Conservation (phyloP, 805 yeast species). For the Pichia rugopelliculosa region DNA sequence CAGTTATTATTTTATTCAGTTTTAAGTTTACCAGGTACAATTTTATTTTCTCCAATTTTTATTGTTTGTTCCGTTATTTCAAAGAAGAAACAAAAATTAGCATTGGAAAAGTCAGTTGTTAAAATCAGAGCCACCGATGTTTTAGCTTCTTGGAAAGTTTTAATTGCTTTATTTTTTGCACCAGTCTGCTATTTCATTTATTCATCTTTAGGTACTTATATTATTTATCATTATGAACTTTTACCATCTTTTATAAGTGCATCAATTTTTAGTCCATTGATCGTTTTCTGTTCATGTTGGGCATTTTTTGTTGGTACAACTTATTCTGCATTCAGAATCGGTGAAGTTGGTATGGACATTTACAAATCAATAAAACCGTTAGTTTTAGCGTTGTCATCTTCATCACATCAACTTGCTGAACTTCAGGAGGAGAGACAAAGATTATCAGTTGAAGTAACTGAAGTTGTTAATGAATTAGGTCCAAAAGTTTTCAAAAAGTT, state of each 20-base stretch:
- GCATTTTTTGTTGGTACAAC: slow-evolving; percentile 64
- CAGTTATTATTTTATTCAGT: slow-evolving; percentile 48
- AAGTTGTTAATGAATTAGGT: slow-evolving; percentile 72
- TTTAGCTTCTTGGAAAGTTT: slow-evolving; percentile 91
- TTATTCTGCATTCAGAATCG: slow-evolving; percentile 79
- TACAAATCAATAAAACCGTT: slow-evolving; percentile 79
- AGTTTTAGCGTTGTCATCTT: slow-evolving; percentile 44
- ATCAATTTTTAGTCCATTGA: slow-evolving; percentile 3
- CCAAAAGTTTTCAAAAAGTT: slow-evolving; percentile 84
- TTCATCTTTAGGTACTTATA: slow-evolving; percentile 47
- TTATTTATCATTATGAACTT: slow-evolving; percentile 16
- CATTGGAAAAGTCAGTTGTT: slow-evolving; percentile 79
- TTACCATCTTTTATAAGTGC: slow-evolving; percentile 10
- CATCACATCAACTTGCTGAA: slow-evolving; percentile 46
- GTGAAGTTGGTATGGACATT: slow-evolving; percentile 90
- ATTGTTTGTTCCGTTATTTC: slow-evolving; percentile 68
- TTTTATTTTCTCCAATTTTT: slow-evolving; percentile 84
- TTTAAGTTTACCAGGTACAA: slow-evolving; percentile 78
- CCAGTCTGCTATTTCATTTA: slow-evolving; percentile 78
- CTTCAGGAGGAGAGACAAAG: slow-evolving; percentile 55
- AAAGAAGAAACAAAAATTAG: slow-evolving; percentile 60
- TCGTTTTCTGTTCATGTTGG: slow-evolving; percentile 46
- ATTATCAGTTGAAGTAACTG: slow-evolving; percentile 69
- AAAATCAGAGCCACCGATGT: slow-evolving; percentile 89
- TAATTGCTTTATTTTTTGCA: slow-evolving; percentile 80